These are phyloP conservation scores for Sesbania bispinosa DNA, from an alignment of 306 rosid species.

Conservation along the genomic window DNA sequence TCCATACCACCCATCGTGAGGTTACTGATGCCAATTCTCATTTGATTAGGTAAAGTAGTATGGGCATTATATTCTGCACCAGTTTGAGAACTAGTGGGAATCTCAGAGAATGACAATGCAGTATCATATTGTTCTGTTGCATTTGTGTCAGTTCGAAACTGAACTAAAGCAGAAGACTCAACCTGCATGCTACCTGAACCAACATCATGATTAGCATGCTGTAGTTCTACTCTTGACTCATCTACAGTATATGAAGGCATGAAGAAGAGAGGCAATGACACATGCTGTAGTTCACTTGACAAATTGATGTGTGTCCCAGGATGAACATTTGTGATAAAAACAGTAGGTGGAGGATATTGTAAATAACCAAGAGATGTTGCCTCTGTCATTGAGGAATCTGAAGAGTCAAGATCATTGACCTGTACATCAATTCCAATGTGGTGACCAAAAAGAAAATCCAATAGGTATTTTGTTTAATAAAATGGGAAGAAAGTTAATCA, in stretches of 20 bases:
- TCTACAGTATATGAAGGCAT: conserved; percentile 27
- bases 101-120: conserved; percentile 15
- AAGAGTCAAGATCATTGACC: conserved; percentile 48
- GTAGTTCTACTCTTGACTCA: conserved; percentile 30
- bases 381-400: conserved; percentile 42
- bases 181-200: conserved; percentile 32
- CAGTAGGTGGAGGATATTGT: conserved; percentile 44
- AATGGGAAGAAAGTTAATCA: conserved; percentile 17
- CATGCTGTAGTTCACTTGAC: conserved; percentile 26
- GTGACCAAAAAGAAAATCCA: background rate
- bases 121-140: conserved; percentile 20
- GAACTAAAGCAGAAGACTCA: conserved; percentile 27
- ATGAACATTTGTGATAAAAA: conserved; percentile 34
- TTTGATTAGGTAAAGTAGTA: conserved; percentile 25
- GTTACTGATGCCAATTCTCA: conserved; percentile 25
- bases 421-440: conserved; percentile 28
- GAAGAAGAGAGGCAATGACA: conserved; percentile 34
- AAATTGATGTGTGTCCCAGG: conserved; percentile 25
- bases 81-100: conserved; percentile 25
- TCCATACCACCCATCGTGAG: conserved; percentile 27
- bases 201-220: conserved; percentile 26
- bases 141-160: conserved; percentile 25
- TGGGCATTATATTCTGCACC: conserved; percentile 19
- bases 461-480: background rate
- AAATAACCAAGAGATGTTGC: conserved; percentile 39